Percentiles rank a stretch among this genome's conserved stretches.
Conservation (phyloP, 352 stramenopile species). For the Phytophthora sojae region DNA sequence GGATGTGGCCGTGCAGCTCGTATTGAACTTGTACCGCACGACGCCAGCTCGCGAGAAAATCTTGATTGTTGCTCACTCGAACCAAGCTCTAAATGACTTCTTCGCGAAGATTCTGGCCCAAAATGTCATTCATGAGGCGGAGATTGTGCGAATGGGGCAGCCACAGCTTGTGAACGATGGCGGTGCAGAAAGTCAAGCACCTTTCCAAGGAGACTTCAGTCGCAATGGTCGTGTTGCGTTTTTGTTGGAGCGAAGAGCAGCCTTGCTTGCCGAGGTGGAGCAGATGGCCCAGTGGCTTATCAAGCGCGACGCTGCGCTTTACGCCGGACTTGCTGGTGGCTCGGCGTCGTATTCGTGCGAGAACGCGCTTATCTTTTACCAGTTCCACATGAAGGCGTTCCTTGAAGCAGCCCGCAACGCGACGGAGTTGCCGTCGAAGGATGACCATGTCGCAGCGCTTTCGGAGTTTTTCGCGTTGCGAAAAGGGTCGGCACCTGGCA, state of each 20-base stretch:
- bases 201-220: conserved; percentile 95
- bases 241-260: conserved; percentile 64
- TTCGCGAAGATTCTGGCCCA: conserved; percentile 93
- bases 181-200: conserved; percentile 59
- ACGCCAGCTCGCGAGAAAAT: conserved; percentile 88
- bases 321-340: conserved; percentile 60
- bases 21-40: conserved; percentile 93
- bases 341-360: conserved; percentile 95
- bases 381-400: conserved; percentile 87
- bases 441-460: conserved; percentile 33
- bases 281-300: conserved; percentile 92
- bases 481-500: conserved; percentile 34
- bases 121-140: conserved; percentile 76
- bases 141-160: conserved; percentile 93
- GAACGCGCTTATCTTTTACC: conserved; percentile 96
- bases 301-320: conserved; percentile 37
- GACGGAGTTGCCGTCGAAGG: conserved; percentile 20
- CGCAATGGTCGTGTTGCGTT: conserved; percentile 92
- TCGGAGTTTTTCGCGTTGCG: conserved; percentile 53
- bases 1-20: conserved; percentile 94
- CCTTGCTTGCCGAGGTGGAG: conserved; percentile 94
- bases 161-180: conserved; percentile 14
- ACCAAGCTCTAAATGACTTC: conserved; percentile 96
- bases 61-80: conserved; percentile 95
- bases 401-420: conserved; percentile 56